phyloP scores from a whole-genome alignment of 129 eudicot species.

The Daucus carota region DH1_v3.0 NC_030383.2:1377501-1378000 shows the following conservation, averaged over 20 bases:
- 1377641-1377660: constrained; percentile 60
- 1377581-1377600: constrained; percentile 71
- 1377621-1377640: constrained; percentile 67
- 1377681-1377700: constrained; percentile 67
- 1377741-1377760: neutral
- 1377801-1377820: constrained; percentile 64
- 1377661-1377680: constrained; percentile 70
- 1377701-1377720: neutral
- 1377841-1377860: constrained; percentile 54
- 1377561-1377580: constrained; percentile 51
- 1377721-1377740: neutral
- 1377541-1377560: neutral
- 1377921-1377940: neutral
- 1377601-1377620: constrained; percentile 91
- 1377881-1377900: constrained; percentile 64
- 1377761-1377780: neutral
- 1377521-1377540: neutral
- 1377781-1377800: constrained; percentile 35
- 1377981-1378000: neutral
- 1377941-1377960: neutral
- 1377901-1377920: constrained; percentile 35
- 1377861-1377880: constrained; percentile 50
- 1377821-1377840: constrained; percentile 73
- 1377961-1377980: neutral
- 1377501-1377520: neutral